A percentile compares a stretch with the other conserved stretches of the same genome.
Evolutionary conservation across 139 green algal genomes (phyloP).

Genomic region (Coelastrella sp.): DNA sequence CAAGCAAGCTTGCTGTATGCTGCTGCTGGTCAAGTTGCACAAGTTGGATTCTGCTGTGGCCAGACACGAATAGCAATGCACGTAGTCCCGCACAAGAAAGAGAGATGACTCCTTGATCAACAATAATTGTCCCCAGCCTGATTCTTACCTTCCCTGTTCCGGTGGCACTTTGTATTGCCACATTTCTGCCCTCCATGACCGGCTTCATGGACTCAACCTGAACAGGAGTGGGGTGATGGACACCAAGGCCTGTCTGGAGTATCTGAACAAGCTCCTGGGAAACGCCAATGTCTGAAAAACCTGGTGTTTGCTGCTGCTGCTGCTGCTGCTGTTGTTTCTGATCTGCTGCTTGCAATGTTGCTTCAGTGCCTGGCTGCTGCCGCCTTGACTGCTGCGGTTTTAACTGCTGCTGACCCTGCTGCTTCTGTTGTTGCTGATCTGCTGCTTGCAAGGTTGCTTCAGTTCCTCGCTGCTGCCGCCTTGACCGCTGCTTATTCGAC

Average conservation of each 20-base stretch:
- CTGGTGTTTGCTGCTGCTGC: neutral
- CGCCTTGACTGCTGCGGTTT: neutral
- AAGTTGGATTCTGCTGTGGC: too few relatives aligned
- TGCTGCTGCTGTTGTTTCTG: neutral
- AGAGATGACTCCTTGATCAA: too few relatives aligned
- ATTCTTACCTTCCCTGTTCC: slow-evolving; percentile 89
- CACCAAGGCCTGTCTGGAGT: neutral
- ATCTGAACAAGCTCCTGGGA: neutral
- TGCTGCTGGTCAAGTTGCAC: neutral
- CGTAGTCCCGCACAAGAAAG: too few relatives aligned
- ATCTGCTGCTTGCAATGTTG: too few relatives aligned
- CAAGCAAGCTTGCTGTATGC: too few relatives aligned
- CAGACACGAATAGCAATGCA: too few relatives aligned
- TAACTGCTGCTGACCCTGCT: neutral
- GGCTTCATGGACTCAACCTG: slow-evolving; percentile 75
- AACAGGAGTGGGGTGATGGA: slow-evolving; percentile 74
- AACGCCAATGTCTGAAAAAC: neutral
- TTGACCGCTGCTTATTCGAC: neutral
- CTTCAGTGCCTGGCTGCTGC: too few relatives aligned
- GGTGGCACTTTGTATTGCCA: slow-evolving; percentile 90
- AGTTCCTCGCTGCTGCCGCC: neutral
- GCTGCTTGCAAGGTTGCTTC: neutral
- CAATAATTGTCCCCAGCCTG: neutral
- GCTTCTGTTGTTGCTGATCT: neutral
- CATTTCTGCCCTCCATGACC: slow-evolving; percentile 70